These are phyloP conservation scores for Lindgomyces ingoldianus DNA, from an alignment of 495 filamentous ascomycete genomes.

Conservation along the genomic window DNA sequence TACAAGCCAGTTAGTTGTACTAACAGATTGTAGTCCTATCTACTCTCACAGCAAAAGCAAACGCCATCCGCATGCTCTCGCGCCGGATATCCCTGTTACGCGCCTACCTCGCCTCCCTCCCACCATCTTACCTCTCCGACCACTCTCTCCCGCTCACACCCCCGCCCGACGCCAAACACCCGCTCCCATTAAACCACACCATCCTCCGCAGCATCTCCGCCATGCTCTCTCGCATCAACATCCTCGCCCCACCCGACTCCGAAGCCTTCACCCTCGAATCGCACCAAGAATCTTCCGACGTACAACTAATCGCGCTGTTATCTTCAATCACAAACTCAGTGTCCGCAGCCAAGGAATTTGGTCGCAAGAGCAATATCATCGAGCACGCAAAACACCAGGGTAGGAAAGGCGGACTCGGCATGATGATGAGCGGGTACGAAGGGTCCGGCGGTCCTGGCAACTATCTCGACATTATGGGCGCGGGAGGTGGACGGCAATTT, in stretches of 20 bases:
- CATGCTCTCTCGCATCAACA: constrained; percentile 56
- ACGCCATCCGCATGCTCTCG: constrained; percentile 89
- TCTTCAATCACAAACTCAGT: constrained; percentile 34
- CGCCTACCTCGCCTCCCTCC: constrained; percentile 74
- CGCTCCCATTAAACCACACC: constrained; percentile 47
- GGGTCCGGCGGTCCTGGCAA: not conserved
- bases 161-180: constrained; percentile 38
- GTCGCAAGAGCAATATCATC: constrained; percentile 32
- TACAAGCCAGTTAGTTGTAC: constrained; percentile 21
- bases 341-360: constrained; percentile 32
- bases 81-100: constrained; percentile 79
- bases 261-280: constrained; percentile 35
- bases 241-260: constrained; percentile 50
- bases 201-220: constrained; percentile 61
- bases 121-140: constrained; percentile 59
- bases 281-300: constrained; percentile 35
- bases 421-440: not conserved
- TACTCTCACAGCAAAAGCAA: constrained; percentile 78
- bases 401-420: constrained; percentile 15
- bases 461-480: not conserved
- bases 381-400: constrained; percentile 23
- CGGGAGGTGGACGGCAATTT: not conserved
- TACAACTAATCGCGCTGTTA: constrained; percentile 34
- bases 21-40: constrained; percentile 55
- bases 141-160: constrained; percentile 30